A percentile compares a stretch with the other conserved stretches of the same genome.
phyloP scores from a whole-genome alignment of 129 eudicot genomes.

The Lonicera japonica region DNA sequence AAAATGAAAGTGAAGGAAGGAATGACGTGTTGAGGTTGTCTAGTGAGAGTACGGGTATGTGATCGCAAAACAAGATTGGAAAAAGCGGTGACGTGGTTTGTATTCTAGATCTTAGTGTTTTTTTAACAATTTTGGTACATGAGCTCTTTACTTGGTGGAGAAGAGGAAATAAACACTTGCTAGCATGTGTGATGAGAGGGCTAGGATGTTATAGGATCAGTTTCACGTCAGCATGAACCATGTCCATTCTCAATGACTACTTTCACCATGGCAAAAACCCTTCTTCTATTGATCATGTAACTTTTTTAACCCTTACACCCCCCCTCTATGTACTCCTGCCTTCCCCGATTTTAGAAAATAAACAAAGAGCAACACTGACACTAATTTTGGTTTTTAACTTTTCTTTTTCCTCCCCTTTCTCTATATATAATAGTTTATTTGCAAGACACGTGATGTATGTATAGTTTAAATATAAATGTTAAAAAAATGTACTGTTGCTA shows the following conservation, averaged over 20 bases:
- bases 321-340: no score
- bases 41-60: conserved; percentile 18
- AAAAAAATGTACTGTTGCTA: no score
- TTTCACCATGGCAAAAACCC: conserved; percentile 87
- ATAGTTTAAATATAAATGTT: no score
- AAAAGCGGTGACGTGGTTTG: conserved; percentile 47
- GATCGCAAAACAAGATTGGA: conserved; percentile 24
- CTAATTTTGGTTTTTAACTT: no score
- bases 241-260: conserved; percentile 83
- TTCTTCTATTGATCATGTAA: conserved; percentile 97
- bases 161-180: conserved; percentile 72
- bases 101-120: conserved; percentile 40
- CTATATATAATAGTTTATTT: no score
- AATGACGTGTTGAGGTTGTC: conserved; percentile 37
- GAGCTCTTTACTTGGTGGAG: conserved; percentile 63
- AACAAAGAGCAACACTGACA: no score
- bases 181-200: conserved; percentile 99
- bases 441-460: no score
- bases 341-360: no score
- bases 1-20: no score
- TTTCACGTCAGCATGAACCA: conserved; percentile 97
- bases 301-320: no score
- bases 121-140: conserved; percentile 49
- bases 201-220: conserved; percentile 98
- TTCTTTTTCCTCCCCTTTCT: no score